phyloP scores from a whole-genome alignment of 2,329 filamentous ascomycete species.

The Xylariaceae sp. region DNA sequence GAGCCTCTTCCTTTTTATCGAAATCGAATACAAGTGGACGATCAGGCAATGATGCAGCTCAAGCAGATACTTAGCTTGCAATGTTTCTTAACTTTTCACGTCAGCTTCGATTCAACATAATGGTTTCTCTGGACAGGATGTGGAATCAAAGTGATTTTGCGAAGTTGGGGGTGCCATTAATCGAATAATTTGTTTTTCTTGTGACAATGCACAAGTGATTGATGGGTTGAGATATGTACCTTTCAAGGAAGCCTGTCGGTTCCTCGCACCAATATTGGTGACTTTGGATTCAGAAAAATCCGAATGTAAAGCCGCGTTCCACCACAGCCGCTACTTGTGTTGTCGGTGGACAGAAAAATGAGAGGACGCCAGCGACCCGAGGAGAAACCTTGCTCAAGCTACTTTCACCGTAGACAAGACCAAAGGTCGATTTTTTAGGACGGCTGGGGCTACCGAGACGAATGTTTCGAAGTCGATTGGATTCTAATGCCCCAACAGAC shows the following conservation, averaged over 20 bases:
- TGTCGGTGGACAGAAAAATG: constrained; percentile 11
- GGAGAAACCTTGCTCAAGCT: constrained; percentile 40
- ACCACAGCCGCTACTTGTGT: too few species aligned
- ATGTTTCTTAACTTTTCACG: neutral
- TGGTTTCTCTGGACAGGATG: neutral
- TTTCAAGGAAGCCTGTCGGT: constrained; percentile 4
- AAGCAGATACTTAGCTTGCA: neutral
- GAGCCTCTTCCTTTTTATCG: neutral
- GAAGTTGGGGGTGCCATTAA: too few species aligned
- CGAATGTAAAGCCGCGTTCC: constrained; percentile 3
- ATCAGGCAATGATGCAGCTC: neutral
- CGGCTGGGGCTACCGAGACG: constrained; percentile 19
- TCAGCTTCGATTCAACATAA: neutral
- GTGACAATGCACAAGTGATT: too few species aligned
- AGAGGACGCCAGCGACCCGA: constrained; percentile 57
- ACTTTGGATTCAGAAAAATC: constrained; percentile 2
- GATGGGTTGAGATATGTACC: too few species aligned
- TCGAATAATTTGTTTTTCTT: too few species aligned
- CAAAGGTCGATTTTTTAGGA: constrained; percentile 25
- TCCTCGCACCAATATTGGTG: constrained; percentile 1
- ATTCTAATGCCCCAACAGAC: constrained; percentile 28
- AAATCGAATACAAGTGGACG: neutral
- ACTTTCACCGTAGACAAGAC: constrained; percentile 44
- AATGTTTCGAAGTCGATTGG: constrained; percentile 19
- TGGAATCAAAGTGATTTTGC: neutral